A percentile compares a stretch with the other conserved stretches of the same genome.
These are phyloP conservation scores for Ganoderma lingzhi DNA, from an alignment of 1,284 basidiomycete genomes.

Conservation along the genomic window DNA sequence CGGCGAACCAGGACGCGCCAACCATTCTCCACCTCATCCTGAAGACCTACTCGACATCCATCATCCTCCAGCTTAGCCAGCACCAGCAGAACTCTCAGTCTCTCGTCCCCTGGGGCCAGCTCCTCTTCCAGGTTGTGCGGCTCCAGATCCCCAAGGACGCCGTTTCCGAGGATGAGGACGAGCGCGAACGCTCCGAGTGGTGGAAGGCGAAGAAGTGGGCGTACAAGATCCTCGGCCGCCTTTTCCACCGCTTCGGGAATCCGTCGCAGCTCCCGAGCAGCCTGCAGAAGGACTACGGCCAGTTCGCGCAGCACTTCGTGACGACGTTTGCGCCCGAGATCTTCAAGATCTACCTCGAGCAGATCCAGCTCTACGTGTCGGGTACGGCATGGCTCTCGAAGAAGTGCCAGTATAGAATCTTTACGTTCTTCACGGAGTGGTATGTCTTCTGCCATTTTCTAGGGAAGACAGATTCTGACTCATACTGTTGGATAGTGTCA, in stretches of 20 bases:
- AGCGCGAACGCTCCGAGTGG: slow-evolving; percentile 82
- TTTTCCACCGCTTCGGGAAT: slow-evolving; percentile 86
- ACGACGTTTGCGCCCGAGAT: slow-evolving; percentile 85
- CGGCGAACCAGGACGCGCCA: slow-evolving; percentile 71
- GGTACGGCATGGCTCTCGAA: slow-evolving; percentile 81
- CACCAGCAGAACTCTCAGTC: slow-evolving; percentile 81
- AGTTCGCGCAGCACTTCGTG: slow-evolving; percentile 83
- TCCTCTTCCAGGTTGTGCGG: slow-evolving; percentile 82
- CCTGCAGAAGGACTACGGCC: slow-evolving; percentile 71
- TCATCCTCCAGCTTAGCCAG: slow-evolving; percentile 71
- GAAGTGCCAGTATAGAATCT: slow-evolving; percentile 83
- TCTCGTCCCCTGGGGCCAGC: slow-evolving; percentile 84
- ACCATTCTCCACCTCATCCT: slow-evolving; percentile 83
- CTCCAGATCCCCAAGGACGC: slow-evolving; percentile 69
- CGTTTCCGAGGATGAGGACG: slow-evolving; percentile 76
- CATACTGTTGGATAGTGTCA: slow-evolving; percentile 61
- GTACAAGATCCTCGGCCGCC: slow-evolving; percentile 73
- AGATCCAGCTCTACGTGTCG: slow-evolving; percentile 77
- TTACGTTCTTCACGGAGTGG: slow-evolving; percentile 89
- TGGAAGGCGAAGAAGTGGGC: slow-evolving; percentile 94
- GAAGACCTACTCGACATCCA: slow-evolving; percentile 84
- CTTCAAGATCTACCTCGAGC: slow-evolving; percentile 78
- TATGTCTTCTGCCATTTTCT: slow-evolving; percentile 44
- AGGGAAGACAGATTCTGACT: too few species aligned
- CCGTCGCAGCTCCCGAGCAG: slow-evolving; percentile 83